Evolutionary conservation across 768 basidiomycete species (phyloP), one percentile per base, ranked within the genome.

Genomic region (Tremella mesenterica): DNA sequence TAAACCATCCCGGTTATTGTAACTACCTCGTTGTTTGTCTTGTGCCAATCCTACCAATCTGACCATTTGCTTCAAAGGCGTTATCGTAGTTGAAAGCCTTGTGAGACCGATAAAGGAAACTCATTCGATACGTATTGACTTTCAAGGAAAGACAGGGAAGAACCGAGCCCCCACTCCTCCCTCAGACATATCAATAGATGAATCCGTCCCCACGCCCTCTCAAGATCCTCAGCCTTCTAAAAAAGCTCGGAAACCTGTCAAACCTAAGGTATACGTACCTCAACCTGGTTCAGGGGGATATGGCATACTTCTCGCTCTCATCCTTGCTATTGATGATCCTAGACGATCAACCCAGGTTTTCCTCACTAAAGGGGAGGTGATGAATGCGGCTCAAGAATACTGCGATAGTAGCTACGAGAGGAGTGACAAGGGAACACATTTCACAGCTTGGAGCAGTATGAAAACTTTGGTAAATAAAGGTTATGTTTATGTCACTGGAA

Each of bases 361-460:
- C 54, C 44, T 67, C 21, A 67, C 67, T 23, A 65, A 67, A 51
- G 39, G 44, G 1, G 69, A 70, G 50, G 21, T 73, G 16, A 61
- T 70, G 5, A 36, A 57, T 14, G 56, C 36, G 9, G 65, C 63
- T 3, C 59, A 67, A 41, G 56, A 55, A 5, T 64, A 63, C 46
- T 66, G 58, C 29, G 67, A 69, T 33, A 31, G 53, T 7, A 61
- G 59, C 31, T 69, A 68, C 44, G 59, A 60, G 20, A 59, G 62
- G 18, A 41, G 54, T 18, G 65, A 69, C 30, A 69, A 61, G 44
- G 69, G 69, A 2, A 59, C 50, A 1, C 65, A 61, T 50, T 60
- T 60, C 31, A 70, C 65, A 6, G 69, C 69, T 6, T 70, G 71
- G 69, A 64, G 50, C 27, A 46, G 54, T 5, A 67, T 66, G 62